These are phyloP conservation scores for Patellifolia procumbens DNA, from an alignment of 179 eudicot genomes.

Conservation along the genomic window DNA sequence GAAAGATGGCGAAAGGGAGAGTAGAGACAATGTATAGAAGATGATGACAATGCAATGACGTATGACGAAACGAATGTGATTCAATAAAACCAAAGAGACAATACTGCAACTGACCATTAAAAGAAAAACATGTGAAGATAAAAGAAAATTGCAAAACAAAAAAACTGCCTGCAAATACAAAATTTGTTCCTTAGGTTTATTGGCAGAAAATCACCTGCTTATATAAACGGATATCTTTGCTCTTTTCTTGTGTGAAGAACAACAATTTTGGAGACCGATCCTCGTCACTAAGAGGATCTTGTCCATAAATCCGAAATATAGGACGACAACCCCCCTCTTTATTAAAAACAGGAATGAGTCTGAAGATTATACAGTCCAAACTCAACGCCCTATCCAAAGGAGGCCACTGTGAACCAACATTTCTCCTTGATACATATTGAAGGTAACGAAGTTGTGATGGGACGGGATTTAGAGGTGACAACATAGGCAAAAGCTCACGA, in stretches of 20 bases:
- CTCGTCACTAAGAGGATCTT: constrained; percentile 51
- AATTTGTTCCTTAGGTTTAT: not conserved
- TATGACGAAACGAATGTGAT: not conserved
- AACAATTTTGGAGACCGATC: constrained; percentile 58
- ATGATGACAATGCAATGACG: not conserved
- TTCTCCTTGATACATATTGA: constrained; percentile 82
- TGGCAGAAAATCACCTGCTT: constrained; percentile 58
- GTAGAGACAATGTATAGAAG: not conserved
- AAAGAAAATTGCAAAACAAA: not conserved
- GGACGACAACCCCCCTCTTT: constrained; percentile 73
- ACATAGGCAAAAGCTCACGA: constrained; percentile 56
- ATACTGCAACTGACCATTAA: too few species aligned
- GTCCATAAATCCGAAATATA: constrained; percentile 70
- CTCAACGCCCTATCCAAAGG: constrained; percentile 70
- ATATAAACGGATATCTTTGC: constrained; percentile 61
- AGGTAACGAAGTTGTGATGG: constrained; percentile 89
- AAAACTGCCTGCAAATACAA: not conserved
- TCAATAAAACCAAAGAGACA: not conserved
- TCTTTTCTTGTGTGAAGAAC: constrained; percentile 58
- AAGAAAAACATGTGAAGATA: not conserved
- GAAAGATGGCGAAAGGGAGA: too few species aligned
- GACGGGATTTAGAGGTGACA: constrained; percentile 65
- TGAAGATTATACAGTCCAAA: constrained; percentile 70
- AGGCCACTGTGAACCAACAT: constrained; percentile 76
- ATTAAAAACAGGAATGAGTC: constrained; percentile 61